Evolutionary conservation across 192 early-diverging fungal genomes (phyloP).

Genomic region (Piromyces finnis): DNA sequence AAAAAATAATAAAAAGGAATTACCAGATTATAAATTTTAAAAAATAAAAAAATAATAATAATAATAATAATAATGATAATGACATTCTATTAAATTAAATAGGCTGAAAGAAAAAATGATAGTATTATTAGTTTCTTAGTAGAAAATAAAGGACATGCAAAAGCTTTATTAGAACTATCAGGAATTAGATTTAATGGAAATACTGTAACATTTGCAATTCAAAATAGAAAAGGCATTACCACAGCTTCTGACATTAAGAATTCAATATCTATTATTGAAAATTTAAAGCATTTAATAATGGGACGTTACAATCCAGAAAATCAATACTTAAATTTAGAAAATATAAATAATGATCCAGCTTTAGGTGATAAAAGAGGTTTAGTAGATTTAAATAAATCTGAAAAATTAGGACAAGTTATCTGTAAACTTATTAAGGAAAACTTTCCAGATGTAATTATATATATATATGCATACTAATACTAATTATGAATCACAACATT

Average conservation of each 20-base stretch:
- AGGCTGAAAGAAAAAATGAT: neutral
- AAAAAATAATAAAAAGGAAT: too few relatives aligned
- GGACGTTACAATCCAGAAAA: neutral
- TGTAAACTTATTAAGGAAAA: neutral
- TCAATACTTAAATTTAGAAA: neutral
- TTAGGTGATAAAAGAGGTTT: neutral
- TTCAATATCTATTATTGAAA: neutral
- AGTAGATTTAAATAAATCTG: neutral
- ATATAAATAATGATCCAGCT: neutral
- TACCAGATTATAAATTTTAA: too few relatives aligned
- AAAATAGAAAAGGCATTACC: neutral
- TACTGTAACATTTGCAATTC: neutral
- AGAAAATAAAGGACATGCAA: neutral
- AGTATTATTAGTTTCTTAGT: neutral
- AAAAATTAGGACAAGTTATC: neutral
- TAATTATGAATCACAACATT: too few relatives aligned
- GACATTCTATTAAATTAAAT: neutral
- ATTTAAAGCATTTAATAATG: neutral
- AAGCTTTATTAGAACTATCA: neutral
- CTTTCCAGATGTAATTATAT: neutral
- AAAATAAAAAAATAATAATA: neutral
- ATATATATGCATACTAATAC: too few relatives aligned
- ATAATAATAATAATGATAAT: too few relatives aligned
- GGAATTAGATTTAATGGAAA: neutral
- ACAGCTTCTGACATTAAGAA: neutral